Percentiles rank a stretch among this genome's conserved stretches.
phyloP scores from a whole-genome alignment of 1,139 yeast species.

The Geotrichum klebahnii region DNA sequence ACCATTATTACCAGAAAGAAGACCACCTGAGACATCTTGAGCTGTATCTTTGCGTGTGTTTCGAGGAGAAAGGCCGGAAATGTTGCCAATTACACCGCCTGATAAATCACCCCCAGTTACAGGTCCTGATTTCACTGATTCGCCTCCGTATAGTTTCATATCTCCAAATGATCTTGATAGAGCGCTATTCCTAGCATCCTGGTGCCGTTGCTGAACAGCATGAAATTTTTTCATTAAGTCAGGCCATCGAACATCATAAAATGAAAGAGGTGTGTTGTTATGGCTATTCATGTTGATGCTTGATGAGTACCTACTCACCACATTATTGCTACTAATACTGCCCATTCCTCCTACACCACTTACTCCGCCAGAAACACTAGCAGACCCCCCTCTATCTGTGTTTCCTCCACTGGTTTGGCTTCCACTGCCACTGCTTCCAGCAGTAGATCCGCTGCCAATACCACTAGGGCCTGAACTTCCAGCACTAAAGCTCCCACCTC shows the following conservation, averaged over 20 bases:
- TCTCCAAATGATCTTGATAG: conserved; percentile 18
- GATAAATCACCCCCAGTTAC: background rate
- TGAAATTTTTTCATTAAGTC: conserved; percentile 63
- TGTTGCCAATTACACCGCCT: conserved; percentile 15
- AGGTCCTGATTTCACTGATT: conserved; percentile 1
- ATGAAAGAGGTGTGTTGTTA: conserved; percentile 18
- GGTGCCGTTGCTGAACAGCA: conserved; percentile 56
- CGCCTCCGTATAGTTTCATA: conserved; percentile 9
- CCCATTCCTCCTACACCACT: background rate
- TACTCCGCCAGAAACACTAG: conserved; percentile 8
- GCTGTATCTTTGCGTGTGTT: background rate
- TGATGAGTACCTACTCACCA: conserved; percentile 15
- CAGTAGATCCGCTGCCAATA: too few species aligned
- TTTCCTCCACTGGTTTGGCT: conserved; percentile 5
- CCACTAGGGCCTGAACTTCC: conserved; percentile 3
- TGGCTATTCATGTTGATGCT: conserved; percentile 15
- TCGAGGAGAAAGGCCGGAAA: conserved; percentile 14
- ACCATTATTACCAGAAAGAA: background rate
- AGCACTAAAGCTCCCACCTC: conserved; percentile 1
- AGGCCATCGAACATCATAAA: conserved; percentile 41
- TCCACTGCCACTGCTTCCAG: conserved; percentile 7
- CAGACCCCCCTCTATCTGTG: conserved; percentile 5
- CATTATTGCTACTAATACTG: conserved; percentile 7
- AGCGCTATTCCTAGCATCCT: conserved; percentile 33
- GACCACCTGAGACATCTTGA: conserved; percentile 1